A percentile compares a stretch with the other conserved stretches of the same genome.
phyloP scores from a whole-genome alignment of 2,329 filamentous ascomycete genomes.

The Dactylellina haptotyla region DNA sequence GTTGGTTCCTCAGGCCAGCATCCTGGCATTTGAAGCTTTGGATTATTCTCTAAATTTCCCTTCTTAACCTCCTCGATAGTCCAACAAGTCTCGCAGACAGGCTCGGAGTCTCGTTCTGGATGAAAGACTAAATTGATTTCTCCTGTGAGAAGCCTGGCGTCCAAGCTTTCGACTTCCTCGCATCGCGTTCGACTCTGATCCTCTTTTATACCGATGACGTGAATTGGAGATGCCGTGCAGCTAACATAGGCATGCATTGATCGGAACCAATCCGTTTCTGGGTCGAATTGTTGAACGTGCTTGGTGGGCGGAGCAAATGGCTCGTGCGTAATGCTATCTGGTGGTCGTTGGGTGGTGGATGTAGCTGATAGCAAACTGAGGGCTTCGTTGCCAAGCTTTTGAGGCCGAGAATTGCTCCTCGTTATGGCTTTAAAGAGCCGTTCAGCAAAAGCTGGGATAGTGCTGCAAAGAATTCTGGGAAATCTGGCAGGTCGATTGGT shows the following conservation, averaged over 20 bases:
- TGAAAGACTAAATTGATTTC: conserved; percentile 29
- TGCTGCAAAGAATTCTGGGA: background rate
- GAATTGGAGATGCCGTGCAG: conserved; percentile 13
- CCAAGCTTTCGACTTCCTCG: conserved; percentile 25
- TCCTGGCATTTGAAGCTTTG: background rate
- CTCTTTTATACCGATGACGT: conserved; percentile 25
- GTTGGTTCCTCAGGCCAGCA: conserved; percentile 21
- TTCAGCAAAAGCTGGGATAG: background rate
- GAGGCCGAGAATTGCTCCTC: background rate
- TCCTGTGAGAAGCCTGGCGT: conserved; percentile 11
- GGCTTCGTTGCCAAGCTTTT: no score
- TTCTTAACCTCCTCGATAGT: background rate
- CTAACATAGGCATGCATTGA: conserved; percentile 21
- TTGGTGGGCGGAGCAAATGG: background rate
- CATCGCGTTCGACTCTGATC: conserved; percentile 7
- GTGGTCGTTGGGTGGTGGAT: no score
- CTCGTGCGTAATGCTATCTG: background rate
- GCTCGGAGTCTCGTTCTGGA: background rate
- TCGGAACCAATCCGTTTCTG: conserved; percentile 22
- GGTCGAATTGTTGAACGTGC: conserved; percentile 16
- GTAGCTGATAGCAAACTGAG: no score
- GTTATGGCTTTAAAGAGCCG: background rate
- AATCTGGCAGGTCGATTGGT: background rate
- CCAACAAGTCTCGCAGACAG: conserved; percentile 30
- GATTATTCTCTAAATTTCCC: background rate